Evolutionary conservation across 257 asterid species (phyloP), one percentile per base, ranked within the genome.

Genomic region (Solanum phureja): DNA sequence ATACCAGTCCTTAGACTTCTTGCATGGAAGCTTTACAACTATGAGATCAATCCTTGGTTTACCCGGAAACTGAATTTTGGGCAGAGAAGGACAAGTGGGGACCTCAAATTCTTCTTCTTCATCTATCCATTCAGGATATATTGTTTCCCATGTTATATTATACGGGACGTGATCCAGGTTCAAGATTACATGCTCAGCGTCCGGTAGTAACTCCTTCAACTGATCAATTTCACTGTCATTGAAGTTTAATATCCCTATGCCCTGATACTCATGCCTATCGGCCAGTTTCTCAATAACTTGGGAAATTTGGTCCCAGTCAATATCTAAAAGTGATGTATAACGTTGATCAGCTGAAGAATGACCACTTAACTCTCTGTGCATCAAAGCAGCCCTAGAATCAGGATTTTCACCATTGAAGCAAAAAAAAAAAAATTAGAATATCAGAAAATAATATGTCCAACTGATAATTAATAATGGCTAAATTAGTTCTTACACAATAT

Each of bases 121-220:
- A 46, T 97, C 99, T 58, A 97, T 90, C 99, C 99, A 96, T 91
- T 97, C 99, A 1, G 99, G 99, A 83, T 93, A 97, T 24, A 97
- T 62, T 71, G 99, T 88, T 83, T 97, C 98, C 99, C 99, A 97
- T 35, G 98, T 94, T 44, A 94, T 84, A 75, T 94, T 91, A 14
- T 77, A 84, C 3, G 94, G 93, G 91, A 89, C 94, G 27, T 88
- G 76, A 86, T 97, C 93, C 90, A 95, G 90, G 87, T 77, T 88
- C 34, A 97, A 93, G 33, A 86, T 75, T 46, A 93, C 93, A 49
- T 93, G 97, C 90, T 97, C 99, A 56, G 94, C 92, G 46, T 95
- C 98, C 8, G 96, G 98, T 58, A 95, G 88, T 40, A 94, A 87
- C 64, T 86, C 86, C 89, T 94, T 91, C 95, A 95, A 95, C 76